Evolutionary conservation across 2,329 filamentous ascomycete genomes (phyloP).

Genomic region (Aspergillus caelatus): DNA sequence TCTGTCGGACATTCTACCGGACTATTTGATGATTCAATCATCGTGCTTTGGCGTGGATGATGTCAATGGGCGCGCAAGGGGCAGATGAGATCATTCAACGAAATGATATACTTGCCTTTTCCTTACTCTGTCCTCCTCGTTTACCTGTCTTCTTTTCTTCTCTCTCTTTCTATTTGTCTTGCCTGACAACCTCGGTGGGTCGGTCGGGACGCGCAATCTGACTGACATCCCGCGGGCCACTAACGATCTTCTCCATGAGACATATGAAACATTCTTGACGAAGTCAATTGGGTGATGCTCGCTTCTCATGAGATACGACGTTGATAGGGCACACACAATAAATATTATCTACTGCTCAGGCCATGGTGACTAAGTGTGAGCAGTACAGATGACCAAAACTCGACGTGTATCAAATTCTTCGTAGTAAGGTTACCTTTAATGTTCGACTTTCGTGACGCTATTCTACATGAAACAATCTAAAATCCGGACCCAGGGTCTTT

Average conservation of each 20-base stretch:
- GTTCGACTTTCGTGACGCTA: not conserved
- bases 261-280: not conserved
- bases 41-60: not conserved
- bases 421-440: not conserved
- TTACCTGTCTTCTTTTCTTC: not conserved
- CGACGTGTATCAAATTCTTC: not conserved
- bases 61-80: not conserved
- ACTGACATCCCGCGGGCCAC: not conserved
- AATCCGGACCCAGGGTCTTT: not conserved
- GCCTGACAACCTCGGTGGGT: slow-evolving; percentile 3
- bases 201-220: slow-evolving; percentile 5
- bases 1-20: not conserved
- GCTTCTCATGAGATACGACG: not conserved
- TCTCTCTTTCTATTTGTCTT: not conserved
- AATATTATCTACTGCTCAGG: not conserved
- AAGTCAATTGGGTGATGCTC: not conserved
- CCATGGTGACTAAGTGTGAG: not conserved
- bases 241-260: not conserved
- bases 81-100: not conserved
- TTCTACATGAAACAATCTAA: slow-evolving; percentile 5
- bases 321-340: not conserved
- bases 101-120: not conserved
- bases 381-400: not conserved
- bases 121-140: not conserved
- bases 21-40: not conserved